phyloP scores from a whole-genome alignment of 1,139 yeast genomes.

The Suhomyces bolitotheri region DNA sequence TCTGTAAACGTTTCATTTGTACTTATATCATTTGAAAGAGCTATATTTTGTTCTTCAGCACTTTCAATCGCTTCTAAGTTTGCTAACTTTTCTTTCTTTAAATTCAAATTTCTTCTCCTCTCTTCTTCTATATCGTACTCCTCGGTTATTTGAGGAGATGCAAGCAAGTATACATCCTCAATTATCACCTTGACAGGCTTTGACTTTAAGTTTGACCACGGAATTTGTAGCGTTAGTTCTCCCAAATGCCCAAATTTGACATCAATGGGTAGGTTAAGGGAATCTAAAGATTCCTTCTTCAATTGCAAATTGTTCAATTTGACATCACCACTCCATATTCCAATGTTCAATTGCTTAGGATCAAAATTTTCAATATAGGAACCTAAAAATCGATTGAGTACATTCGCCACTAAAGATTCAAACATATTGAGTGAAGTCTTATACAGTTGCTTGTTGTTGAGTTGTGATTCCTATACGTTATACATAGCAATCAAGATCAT shows the following conservation, averaged over 20 bases:
- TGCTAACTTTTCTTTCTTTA: constrained; percentile 68
- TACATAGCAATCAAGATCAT: too few relatives aligned
- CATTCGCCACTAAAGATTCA: constrained; percentile 57
- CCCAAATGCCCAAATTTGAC: constrained; percentile 93
- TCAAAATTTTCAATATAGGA: constrained; percentile 92
- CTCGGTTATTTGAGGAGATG: constrained; percentile 62
- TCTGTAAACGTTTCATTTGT: constrained; percentile 83
- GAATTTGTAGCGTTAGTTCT: constrained; percentile 84
- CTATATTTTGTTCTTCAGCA: constrained; percentile 43
- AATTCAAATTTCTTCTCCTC: constrained; percentile 56
- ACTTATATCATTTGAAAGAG: constrained; percentile 43
- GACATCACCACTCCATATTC: constrained; percentile 98
- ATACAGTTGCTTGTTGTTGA: too few relatives aligned
- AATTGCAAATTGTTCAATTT: constrained; percentile 74
- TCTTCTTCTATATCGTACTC: constrained; percentile 68
- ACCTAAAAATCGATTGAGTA: constrained; percentile 56
- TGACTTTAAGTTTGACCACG: constrained; percentile 93
- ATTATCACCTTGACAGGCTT: constrained; percentile 91
- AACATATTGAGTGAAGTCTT: constrained; percentile 41
- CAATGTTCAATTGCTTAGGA: constrained; percentile 89
- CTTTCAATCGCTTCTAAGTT: constrained; percentile 62
- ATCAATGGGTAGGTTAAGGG: constrained; percentile 80
- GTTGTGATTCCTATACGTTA: too few relatives aligned
- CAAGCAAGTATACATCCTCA: constrained; percentile 82
- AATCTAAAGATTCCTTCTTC: constrained; percentile 82